Evolutionary conservation across 2,329 filamentous ascomycete species (phyloP), one percentile per base, ranked within the genome.

Genomic region (Fusarium sp.): DNA sequence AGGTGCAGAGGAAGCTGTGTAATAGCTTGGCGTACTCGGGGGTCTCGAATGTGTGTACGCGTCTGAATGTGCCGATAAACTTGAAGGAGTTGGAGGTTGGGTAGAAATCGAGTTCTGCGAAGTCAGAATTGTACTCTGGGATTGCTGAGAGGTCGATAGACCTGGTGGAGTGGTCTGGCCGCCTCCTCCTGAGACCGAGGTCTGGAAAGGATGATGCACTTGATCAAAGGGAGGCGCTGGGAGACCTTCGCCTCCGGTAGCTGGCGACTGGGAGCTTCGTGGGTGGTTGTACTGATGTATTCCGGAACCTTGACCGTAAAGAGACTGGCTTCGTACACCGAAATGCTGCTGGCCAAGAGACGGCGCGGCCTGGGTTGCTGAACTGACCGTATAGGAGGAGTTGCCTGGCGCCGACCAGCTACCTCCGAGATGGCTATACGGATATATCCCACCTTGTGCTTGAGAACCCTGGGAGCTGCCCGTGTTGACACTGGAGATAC

Each of bases 201-300:
- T 86, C 65, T 89, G 86, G 77, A 91, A 93, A 34, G 89, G 84
- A 46, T 90, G 87, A 65, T 91, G 85, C 71, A 90, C 89, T 67
- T 89, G 84, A 69, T 92, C 90, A 80, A 91, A 93, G 9, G 90
- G 86, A 64, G 91, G 89, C 58, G 88, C 85, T 65, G 91, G 87
- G 58, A 95, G 83, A 51, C 85, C 86, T 76, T 93, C 89, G 50
- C 83, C 84, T 29, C 85, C 83, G 10, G 87, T 85, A 12, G 83
- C 79, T 16, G 91, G 90, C 25, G 80, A 81, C 55, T 79, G 79
- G 6, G 81, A 79, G 68, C 73, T 79, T 58, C 80, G 74, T 18
- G 73, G 74, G 32, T 79, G 77, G 53, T 74, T 75, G 59, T 73
- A 75, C 44, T 76, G 79, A 27, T 77, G 66, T 76, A 88, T 82